Conservation (phyloP, 2,329 filamentous ascomycete genomes). For the Fusarium torulosum region DNA sequence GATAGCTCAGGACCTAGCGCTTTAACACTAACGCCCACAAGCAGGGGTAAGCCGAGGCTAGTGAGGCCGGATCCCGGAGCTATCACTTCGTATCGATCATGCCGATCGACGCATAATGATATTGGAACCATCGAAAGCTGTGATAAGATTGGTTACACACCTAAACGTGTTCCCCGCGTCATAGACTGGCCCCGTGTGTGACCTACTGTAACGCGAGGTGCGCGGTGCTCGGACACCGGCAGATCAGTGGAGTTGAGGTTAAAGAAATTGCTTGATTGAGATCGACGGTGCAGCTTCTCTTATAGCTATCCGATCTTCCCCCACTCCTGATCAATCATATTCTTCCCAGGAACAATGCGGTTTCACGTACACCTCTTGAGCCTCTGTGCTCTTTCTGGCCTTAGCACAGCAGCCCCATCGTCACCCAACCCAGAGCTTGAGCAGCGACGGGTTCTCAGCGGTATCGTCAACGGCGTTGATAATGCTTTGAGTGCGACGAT, state of each 20-base stretch:
- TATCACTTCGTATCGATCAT: background rate
- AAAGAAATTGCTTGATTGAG: background rate
- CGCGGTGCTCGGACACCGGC: background rate
- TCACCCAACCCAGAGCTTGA: background rate
- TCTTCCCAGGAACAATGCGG: background rate
- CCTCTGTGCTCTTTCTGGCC: background rate
- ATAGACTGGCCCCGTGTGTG: background rate
- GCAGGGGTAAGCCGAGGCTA: background rate
- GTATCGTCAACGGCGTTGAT: background rate
- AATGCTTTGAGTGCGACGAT: background rate
- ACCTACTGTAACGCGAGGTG: background rate
- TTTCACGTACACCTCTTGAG: background rate
- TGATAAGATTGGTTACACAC: background rate
- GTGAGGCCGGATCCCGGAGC: background rate
- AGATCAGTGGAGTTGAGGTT: background rate
- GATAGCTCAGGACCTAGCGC: slow-evolving; percentile 4
- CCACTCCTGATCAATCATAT: background rate
- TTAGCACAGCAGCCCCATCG: background rate
- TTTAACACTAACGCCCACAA: background rate
- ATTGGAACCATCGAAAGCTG: background rate
- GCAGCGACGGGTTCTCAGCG: background rate
- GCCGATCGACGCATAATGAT: too few species aligned
- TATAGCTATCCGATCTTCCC: background rate
- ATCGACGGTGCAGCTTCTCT: background rate
- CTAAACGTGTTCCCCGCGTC: background rate